Conservation (phyloP, 2,329 filamentous ascomycete species). For the Fusarium nodosum region DNA sequence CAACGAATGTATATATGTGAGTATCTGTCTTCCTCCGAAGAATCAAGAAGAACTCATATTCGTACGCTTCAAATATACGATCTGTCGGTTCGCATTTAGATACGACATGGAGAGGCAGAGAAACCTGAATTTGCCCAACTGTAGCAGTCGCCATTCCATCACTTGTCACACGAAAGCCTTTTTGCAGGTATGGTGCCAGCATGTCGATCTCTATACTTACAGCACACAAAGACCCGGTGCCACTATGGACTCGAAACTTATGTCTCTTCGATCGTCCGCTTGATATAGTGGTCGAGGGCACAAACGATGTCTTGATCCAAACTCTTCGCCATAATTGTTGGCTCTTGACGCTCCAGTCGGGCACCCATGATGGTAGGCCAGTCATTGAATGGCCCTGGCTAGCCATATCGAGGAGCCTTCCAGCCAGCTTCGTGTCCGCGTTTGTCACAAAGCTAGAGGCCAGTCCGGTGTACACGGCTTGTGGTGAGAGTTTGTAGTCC, state of each 20-base stretch:
- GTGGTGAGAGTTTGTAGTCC: neutral
- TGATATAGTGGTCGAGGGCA: neutral
- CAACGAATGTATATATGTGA: neutral
- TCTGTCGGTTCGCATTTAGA: neutral
- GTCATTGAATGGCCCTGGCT: neutral
- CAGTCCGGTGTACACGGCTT: conserved; percentile 3
- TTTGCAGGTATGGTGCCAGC: neutral
- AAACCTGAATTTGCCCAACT: neutral
- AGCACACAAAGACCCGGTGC: neutral
- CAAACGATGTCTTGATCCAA: neutral
- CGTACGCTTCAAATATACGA: neutral
- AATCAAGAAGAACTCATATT: neutral
- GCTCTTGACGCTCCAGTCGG: conserved; percentile 4
- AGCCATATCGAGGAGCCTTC: neutral
- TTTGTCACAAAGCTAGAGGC: neutral
- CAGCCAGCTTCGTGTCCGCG: accelerated
- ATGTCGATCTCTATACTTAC: neutral
- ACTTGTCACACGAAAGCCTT: accelerated
- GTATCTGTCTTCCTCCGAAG: neutral
- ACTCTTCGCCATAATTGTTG: neutral
- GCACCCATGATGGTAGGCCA: neutral
- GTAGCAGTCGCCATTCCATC: neutral
- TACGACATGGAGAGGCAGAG: neutral
- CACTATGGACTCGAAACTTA: neutral
- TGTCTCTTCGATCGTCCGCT: neutral